Percentiles rank a stretch among this genome's conserved stretches.
Conservation (phyloP, 169 alveolate species). For the Cryptosporidium andersoni region DNA sequence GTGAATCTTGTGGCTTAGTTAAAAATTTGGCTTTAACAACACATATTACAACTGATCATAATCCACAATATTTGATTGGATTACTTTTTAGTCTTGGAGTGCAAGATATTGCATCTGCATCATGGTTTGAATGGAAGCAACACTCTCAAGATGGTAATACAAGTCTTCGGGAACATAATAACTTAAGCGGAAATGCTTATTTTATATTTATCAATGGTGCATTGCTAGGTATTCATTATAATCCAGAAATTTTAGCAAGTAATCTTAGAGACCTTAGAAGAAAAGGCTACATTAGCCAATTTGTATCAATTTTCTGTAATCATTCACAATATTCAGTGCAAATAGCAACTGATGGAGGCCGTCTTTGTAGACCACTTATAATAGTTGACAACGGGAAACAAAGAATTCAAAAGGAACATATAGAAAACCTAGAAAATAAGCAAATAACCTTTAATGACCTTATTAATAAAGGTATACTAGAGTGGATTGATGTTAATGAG, state of each 20-base stretch:
- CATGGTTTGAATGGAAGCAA: slow-evolving; percentile 74
- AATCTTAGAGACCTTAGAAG: slow-evolving; percentile 92
- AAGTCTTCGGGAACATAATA: background rate
- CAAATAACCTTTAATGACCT: slow-evolving; percentile 86
- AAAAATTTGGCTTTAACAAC: slow-evolving; percentile 96
- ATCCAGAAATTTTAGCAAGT: slow-evolving; percentile 87
- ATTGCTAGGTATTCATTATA: slow-evolving; percentile 91
- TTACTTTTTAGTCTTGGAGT: slow-evolving; percentile 82
- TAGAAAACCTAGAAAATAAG: slow-evolving; percentile 82
- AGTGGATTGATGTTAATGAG: slow-evolving; percentile 99
- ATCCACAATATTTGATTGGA: slow-evolving; percentile 78
- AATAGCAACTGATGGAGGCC: slow-evolving; percentile 99
- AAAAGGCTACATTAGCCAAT: slow-evolving; percentile 94
- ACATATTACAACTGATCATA: slow-evolving; percentile 97
- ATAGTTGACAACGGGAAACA: slow-evolving; percentile 94
- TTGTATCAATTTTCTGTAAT: slow-evolving; percentile 94
- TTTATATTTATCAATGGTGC: slow-evolving; percentile 94
- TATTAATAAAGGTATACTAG: slow-evolving; percentile 92
- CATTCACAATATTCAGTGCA: slow-evolving; percentile 90
- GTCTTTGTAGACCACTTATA: slow-evolving; percentile 97
- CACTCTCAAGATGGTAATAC: slow-evolving; percentile 10
- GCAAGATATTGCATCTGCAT: slow-evolving; percentile 78
- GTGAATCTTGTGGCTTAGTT: slow-evolving; percentile 98
- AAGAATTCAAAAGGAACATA: slow-evolving; percentile 75
- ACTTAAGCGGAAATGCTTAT: slow-evolving; percentile 33